phyloP scores from a whole-genome alignment of 192 early-diverging fungal genomes.

The Obelidium mucronatum region DNA sequence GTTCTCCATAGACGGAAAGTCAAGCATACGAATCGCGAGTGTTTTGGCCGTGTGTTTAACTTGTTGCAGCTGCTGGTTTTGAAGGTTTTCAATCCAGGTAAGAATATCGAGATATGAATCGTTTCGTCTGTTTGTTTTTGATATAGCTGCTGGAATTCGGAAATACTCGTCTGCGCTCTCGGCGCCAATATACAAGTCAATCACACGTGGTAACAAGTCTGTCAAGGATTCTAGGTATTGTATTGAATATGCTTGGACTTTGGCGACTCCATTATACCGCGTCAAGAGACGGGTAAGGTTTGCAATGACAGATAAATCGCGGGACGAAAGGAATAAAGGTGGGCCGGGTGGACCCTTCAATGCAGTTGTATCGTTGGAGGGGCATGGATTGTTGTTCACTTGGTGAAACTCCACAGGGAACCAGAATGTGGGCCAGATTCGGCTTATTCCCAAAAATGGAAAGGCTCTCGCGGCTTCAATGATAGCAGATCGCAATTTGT shows the following conservation, averaged over 20 bases:
- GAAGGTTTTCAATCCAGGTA: background rate
- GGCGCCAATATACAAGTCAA: background rate
- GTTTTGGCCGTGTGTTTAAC: too few species aligned
- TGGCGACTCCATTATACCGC: background rate
- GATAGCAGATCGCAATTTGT: too few species aligned
- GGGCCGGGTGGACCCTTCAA: too few species aligned
- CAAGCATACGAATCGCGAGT: background rate
- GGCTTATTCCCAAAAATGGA: too few species aligned
- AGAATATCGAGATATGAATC: background rate
- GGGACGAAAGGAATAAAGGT: background rate
- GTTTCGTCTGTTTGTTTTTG: too few species aligned
- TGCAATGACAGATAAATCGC: background rate
- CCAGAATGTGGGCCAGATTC: background rate
- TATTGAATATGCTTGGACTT: background rate
- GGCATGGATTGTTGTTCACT: too few species aligned
- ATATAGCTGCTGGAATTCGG: background rate
- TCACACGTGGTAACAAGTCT: background rate
- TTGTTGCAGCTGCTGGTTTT: too few species aligned
- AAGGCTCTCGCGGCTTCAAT: too few species aligned
- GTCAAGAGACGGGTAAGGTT: background rate
- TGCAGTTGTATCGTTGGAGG: too few species aligned
- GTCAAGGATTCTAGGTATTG: background rate
- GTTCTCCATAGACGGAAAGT: background rate
- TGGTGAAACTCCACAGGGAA: constrained; percentile 12
- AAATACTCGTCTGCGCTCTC: background rate